Base-by-base conservation (phyloP, 179 eudicot species). In the Spinacia oleracea region DNA sequence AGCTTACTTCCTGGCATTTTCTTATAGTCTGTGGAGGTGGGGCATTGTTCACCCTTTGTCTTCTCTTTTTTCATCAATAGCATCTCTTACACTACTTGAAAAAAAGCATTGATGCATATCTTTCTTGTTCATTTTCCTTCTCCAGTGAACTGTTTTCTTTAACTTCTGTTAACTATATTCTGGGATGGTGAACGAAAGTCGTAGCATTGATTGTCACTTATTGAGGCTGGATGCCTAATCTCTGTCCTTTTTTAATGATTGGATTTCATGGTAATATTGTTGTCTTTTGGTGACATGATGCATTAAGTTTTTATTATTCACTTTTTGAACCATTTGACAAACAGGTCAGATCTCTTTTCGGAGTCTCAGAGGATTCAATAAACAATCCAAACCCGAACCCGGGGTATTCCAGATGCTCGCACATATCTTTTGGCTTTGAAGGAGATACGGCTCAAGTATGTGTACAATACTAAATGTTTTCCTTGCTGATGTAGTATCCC, bases 401-500 rank as follows among this genome's bases (percentile, higher is more conserved):
- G 84, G 74, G 93, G 83, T 31, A 94, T 94, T 79, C 85, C 84
- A 58, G 99, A 96, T 91, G 96, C 89, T 77, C 92, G 98, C 32
- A 81, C 96, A 35, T 91, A 92, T 84, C 88, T 96, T 48, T 83
- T 85, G 82, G 84, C 93, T 2, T 68, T 94, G 87, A 89, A 90
- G 86, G 99, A 96, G 82, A 90, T 96, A 55, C 73, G 97, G 20
- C 76, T 80, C 80, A 96, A 95, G 99, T 94, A 89, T 74, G 90
- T 85, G 40, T 25, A 29, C 72, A 78, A 23, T 45, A 72, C 21
- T 12, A n/a, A 34, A 43, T 73, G 14, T 59, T 74, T 9, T 48
- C 62, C 81, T 31, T 66, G 46, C 34, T 60, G 25, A 50, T 48
- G 45, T 9, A 32, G 9, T 12, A 4, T 65, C 58, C 69, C 58